Conservation (phyloP, 805 yeast species). For the Teunomyces funiuensis region DNA sequence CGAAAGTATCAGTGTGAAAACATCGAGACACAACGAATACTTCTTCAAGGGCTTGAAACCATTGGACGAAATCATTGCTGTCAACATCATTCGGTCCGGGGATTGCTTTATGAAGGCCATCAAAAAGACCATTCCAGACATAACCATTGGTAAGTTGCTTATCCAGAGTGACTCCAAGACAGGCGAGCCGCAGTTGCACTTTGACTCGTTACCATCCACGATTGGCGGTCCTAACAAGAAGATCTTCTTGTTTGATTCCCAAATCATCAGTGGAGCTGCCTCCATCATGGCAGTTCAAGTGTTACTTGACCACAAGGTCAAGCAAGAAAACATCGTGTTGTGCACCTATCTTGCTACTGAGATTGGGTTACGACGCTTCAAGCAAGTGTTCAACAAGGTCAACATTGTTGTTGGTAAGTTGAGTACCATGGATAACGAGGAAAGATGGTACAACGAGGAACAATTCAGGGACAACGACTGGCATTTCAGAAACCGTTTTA, state of each 20-base stretch:
- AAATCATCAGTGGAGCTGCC: constrained; percentile 89
- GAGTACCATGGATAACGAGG: constrained; percentile 39
- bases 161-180: constrained; percentile 87
- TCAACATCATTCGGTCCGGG: constrained; percentile 84
- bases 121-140: constrained; percentile 72
- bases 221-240: constrained; percentile 29
- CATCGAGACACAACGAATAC: constrained; percentile 19
- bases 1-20: constrained; percentile 27
- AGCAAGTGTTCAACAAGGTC: constrained; percentile 71
- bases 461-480: constrained; percentile 50
- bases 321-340: constrained; percentile 59
- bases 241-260: constrained; percentile 79
- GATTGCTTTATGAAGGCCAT: constrained; percentile 86
- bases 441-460: constrained; percentile 30
- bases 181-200: constrained; percentile 92
- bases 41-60: constrained; percentile 41
- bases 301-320: constrained; percentile 74
- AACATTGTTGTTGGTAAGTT: constrained; percentile 68
- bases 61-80: constrained; percentile 60
- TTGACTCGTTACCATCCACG: constrained; percentile 64
- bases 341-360: constrained; percentile 77
- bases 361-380: constrained; percentile 68
- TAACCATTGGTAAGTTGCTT: constrained; percentile 76
- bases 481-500: constrained; percentile 65
- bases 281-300: constrained; percentile 93